Percentiles rank a stretch among this genome's conserved stretches.
phyloP scores from a whole-genome alignment of 805 yeast genomes.

The Ogataea siamensis region DNA sequence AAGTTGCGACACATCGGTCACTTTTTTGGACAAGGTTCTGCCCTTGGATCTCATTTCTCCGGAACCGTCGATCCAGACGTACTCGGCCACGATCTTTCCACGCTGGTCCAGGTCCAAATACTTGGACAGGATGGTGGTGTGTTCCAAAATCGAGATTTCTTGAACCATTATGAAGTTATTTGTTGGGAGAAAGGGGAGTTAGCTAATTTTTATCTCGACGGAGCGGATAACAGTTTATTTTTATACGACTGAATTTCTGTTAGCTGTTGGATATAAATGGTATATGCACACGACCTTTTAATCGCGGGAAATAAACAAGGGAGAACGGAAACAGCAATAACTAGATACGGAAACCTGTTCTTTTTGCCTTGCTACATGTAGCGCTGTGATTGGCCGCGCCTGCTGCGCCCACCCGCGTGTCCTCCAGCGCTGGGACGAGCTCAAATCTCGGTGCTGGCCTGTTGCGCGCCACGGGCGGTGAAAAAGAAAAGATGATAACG shows the following conservation, averaged over 20 bases:
- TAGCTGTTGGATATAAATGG: slow-evolving; percentile 2
- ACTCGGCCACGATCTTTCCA: slow-evolving; percentile 89
- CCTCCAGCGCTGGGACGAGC: too few species aligned
- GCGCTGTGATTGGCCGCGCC: not conserved
- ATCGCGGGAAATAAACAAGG: not conserved
- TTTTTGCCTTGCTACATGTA: not conserved
- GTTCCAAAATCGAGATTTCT: slow-evolving; percentile 45
- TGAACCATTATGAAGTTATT: slow-evolving; percentile 22
- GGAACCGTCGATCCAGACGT: slow-evolving; percentile 95
- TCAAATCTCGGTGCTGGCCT: too few species aligned
- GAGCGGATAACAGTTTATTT: slow-evolving; percentile 15
- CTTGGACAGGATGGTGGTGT: slow-evolving; percentile 79
- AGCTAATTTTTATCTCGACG: slow-evolving; percentile 5
- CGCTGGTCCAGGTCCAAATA: slow-evolving; percentile 81
- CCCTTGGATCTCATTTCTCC: slow-evolving; percentile 93
- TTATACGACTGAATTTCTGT: slow-evolving; percentile 14
- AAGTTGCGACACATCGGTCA: slow-evolving; percentile 74
- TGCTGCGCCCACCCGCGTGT: too few species aligned
- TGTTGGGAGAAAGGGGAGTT: slow-evolving; percentile 8
- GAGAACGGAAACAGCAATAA: not conserved
- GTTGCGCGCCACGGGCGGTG: too few species aligned
- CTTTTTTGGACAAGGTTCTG: slow-evolving; percentile 72
- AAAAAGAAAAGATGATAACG: slow-evolving; percentile 19
- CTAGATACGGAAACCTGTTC: not conserved
- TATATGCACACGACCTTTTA: slow-evolving; percentile 13